A percentile compares a stretch with the other conserved stretches of the same genome.
phyloP scores from a whole-genome alignment of 2,329 filamentous ascomycete genomes.

The Bisporella sp. region DNA sequence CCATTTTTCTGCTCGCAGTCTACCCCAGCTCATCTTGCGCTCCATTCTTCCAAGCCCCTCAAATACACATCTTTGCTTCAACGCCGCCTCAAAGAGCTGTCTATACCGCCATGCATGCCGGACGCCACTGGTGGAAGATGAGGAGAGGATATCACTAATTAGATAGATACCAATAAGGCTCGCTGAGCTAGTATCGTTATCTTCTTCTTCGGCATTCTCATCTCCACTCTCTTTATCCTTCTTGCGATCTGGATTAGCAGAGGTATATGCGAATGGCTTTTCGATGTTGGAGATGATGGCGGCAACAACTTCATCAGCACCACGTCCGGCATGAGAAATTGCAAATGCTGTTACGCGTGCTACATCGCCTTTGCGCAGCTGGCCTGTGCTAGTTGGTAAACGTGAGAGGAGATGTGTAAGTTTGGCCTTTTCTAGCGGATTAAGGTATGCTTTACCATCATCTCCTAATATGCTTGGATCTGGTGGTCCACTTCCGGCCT shows the following conservation, averaged over 20 bases:
- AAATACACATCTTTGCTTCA: constrained; percentile 54
- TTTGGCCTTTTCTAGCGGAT: constrained; percentile 77
- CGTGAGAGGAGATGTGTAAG: constrained; percentile 77
- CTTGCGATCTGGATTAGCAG: constrained; percentile 54
- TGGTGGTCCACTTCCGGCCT: constrained; percentile 36
- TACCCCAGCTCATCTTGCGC: constrained; percentile 57
- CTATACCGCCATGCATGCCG: constrained; percentile 65
- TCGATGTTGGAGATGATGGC: constrained; percentile 79
- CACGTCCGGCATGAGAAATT: constrained; percentile 76
- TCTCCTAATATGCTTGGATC: constrained; percentile 22
- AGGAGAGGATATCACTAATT: constrained; percentile 61
- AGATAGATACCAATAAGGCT: constrained; percentile 79
- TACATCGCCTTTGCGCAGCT: constrained; percentile 76
- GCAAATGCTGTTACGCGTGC: constrained; percentile 83
- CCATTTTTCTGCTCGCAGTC: constrained; percentile 60
- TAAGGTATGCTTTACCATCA: constrained; percentile 53
- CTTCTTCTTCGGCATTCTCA: constrained; percentile 34
- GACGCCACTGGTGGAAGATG: constrained; percentile 55
- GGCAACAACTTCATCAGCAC: constrained; percentile 86
- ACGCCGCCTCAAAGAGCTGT: constrained; percentile 53
- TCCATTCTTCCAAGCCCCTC: constrained; percentile 57
- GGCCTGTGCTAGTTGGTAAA: constrained; percentile 67
- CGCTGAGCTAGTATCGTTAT: constrained; percentile 61
- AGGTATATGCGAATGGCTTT: constrained; percentile 66
- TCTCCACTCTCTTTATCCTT: constrained; percentile 31